Evolutionary conservation across 768 basidiomycete species (phyloP).

Genomic region (Butyriboletus loyo): DNA sequence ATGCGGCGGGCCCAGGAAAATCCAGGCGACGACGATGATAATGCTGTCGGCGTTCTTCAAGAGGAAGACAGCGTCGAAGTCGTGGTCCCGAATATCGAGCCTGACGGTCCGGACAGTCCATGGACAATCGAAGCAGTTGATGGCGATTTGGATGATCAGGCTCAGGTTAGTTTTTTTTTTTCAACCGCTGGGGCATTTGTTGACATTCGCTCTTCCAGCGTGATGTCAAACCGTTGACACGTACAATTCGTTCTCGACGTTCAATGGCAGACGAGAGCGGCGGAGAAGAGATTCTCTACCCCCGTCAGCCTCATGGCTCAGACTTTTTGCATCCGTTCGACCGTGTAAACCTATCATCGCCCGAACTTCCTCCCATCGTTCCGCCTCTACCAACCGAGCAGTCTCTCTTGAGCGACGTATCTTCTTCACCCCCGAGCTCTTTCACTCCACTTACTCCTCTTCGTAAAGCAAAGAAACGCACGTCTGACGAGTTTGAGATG

Average conservation of each 20-base stretch:
- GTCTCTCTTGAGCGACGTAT: slow-evolving; percentile 28
- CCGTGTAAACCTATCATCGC: slow-evolving; percentile 31
- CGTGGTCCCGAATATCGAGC: slow-evolving; percentile 37
- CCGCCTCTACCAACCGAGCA: slow-evolving; percentile 34
- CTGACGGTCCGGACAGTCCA: slow-evolving; percentile 68
- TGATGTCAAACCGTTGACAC: slow-evolving; percentile 44
- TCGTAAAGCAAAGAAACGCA: slow-evolving; percentile 67
- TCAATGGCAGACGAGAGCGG: slow-evolving; percentile 83
- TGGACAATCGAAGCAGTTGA: slow-evolving; percentile 90
- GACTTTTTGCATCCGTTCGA: slow-evolving; percentile 33
- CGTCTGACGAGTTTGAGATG: slow-evolving; percentile 80
- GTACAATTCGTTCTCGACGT: slow-evolving; percentile 53
- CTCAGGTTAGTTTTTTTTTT: slow-evolving; percentile 49
- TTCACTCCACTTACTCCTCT: slow-evolving; percentile 43
- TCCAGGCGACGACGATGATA: slow-evolving; percentile 41
- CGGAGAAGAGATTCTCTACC: slow-evolving; percentile 87
- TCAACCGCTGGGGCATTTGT: background rate
- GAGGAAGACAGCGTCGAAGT: slow-evolving; percentile 34
- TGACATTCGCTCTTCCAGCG: slow-evolving; percentile 32
- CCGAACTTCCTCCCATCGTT: slow-evolving; percentile 26
- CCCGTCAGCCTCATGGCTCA: slow-evolving; percentile 49
- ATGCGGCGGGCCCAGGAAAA: slow-evolving; percentile 36
- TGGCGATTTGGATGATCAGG: slow-evolving; percentile 68
- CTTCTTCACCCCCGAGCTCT: slow-evolving; percentile 59
- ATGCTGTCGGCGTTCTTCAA: slow-evolving; percentile 28